A percentile compares a stretch with the other conserved stretches of the same genome.
These are phyloP conservation scores for Vachellia pachyceras DNA, from an alignment of 306 rosid species.

Conservation along the genomic window DNA sequence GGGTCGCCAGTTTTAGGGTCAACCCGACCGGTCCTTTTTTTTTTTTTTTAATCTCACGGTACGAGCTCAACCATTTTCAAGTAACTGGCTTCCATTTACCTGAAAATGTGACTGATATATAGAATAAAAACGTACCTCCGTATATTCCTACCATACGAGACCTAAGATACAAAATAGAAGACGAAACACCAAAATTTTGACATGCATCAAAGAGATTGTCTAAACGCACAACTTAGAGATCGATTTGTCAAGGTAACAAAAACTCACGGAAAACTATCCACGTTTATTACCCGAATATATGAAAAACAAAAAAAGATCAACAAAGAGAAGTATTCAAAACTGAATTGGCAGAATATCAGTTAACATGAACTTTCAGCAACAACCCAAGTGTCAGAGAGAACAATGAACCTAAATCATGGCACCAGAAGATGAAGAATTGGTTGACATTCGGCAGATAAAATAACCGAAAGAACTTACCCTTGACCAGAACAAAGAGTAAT, in stretches of 20 bases:
- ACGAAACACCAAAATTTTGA: not conserved
- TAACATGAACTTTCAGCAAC: constrained; percentile 14
- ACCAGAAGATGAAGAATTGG: not conserved
- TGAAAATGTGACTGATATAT: not conserved
- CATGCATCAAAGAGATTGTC: not conserved
- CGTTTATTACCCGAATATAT: constrained; percentile 28
- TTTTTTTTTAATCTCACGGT: too few species aligned
- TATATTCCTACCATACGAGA: too few species aligned
- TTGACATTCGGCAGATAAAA: constrained; percentile 13
- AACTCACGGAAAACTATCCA: not conserved
- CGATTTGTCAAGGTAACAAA: not conserved
- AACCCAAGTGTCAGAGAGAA: not conserved
- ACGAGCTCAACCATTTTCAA: not conserved
- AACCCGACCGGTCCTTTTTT: too few species aligned
- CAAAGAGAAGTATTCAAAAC: constrained; percentile 5
- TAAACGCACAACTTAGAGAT: constrained; percentile 11
- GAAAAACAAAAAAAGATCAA: constrained; percentile 16
- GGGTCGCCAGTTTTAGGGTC: too few species aligned
- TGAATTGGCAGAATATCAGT: constrained; percentile 11
- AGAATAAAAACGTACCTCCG: too few species aligned
- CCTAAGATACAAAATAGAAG: too few species aligned
- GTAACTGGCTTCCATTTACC: not conserved
- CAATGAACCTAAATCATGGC: not conserved
- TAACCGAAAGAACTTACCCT: constrained; percentile 24
- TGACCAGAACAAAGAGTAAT: not conserved